These are phyloP conservation scores for Penium margaritaceum DNA, from an alignment of 139 green algal species.

Conservation along the genomic window DNA sequence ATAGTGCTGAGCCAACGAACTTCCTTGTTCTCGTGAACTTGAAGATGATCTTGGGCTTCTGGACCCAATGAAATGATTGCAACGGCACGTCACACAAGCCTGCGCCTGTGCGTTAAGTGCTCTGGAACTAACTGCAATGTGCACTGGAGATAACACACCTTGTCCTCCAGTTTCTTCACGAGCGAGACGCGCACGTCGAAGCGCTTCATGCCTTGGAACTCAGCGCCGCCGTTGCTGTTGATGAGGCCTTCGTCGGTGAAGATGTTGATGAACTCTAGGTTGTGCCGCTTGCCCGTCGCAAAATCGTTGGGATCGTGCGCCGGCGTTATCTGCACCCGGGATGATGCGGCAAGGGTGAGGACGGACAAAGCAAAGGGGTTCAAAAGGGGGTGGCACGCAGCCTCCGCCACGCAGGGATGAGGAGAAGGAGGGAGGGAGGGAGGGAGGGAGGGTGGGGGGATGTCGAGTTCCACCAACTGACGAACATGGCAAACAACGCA, in stretches of 20 bases:
- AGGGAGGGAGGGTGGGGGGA: not conserved
- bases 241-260: slow-evolving; percentile 76
- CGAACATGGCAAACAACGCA: too few relatives aligned
- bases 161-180: slow-evolving; percentile 70
- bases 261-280: slow-evolving; percentile 90
- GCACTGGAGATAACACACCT: slow-evolving; percentile 22
- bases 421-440: not conserved
- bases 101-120: not conserved
- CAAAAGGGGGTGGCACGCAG: too few relatives aligned
- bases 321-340: slow-evolving; percentile 69
- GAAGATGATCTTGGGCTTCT: too few relatives aligned
- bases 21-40: not conserved
- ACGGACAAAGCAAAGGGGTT: not conserved
- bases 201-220: slow-evolving; percentile 78
- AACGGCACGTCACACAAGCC: not conserved
- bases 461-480: too few relatives aligned
- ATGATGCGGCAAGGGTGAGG: not conserved
- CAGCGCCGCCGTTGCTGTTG: slow-evolving; percentile 55
- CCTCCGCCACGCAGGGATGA: too few relatives aligned
- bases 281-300: slow-evolving; percentile 76
- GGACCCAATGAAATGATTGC: too few relatives aligned
- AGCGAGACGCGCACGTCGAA: slow-evolving; percentile 79
- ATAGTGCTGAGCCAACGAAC: not conserved
- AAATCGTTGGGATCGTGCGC: slow-evolving; percentile 98
- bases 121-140: not conserved